Percentiles rank a stretch among this genome's conserved stretches.
Conservation (phyloP, 192 early-diverging fungal species). For the Coemansia sp. region DNA sequence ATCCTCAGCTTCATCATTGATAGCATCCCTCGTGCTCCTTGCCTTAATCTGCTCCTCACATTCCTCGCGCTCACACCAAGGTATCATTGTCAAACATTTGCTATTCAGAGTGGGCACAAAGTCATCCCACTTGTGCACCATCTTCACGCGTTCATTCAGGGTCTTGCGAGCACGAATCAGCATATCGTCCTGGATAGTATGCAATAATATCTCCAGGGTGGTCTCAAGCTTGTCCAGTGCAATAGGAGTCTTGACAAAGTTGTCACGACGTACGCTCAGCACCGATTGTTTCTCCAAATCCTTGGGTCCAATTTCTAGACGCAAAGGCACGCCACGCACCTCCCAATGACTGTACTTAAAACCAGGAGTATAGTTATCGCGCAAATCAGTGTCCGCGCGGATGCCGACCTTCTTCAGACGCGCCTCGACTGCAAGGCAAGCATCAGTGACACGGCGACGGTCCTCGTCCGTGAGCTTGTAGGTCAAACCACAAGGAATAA, state of each 20-base stretch:
- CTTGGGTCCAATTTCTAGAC: slow-evolving; percentile 95
- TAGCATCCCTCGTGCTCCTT: slow-evolving; percentile 67
- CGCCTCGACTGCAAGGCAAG: slow-evolving; percentile 66
- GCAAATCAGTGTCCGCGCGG: slow-evolving; percentile 73
- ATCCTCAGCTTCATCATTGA: slow-evolving; percentile 76
- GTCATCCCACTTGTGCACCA: slow-evolving; percentile 85
- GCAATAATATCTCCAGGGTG: slow-evolving; percentile 62
- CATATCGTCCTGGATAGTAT: slow-evolving; percentile 88
- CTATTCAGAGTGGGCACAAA: slow-evolving; percentile 89
- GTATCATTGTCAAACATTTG: slow-evolving; percentile 85
- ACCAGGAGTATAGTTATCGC: slow-evolving; percentile 87
- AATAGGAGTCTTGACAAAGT: slow-evolving; percentile 60
- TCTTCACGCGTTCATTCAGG: slow-evolving; percentile 71
- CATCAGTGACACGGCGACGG: slow-evolving; percentile 61
- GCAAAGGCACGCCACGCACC: slow-evolving; percentile 92
- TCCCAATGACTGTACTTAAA: slow-evolving; percentile 99
- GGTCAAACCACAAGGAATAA: slow-evolving; percentile 92
- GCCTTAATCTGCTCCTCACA: slow-evolving; percentile 99
- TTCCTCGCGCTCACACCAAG: slow-evolving; percentile 89
- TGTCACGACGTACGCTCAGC: slow-evolving; percentile 83
- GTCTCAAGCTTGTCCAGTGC: slow-evolving; percentile 61
- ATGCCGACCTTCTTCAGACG: slow-evolving; percentile 72
- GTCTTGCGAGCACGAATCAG: slow-evolving; percentile 76
- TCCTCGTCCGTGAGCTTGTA: slow-evolving; percentile 83
- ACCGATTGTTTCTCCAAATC: slow-evolving; percentile 83